Conservation (phyloP, 192 early-diverging fungal genomes). For the Podochytrium sp. region DNA sequence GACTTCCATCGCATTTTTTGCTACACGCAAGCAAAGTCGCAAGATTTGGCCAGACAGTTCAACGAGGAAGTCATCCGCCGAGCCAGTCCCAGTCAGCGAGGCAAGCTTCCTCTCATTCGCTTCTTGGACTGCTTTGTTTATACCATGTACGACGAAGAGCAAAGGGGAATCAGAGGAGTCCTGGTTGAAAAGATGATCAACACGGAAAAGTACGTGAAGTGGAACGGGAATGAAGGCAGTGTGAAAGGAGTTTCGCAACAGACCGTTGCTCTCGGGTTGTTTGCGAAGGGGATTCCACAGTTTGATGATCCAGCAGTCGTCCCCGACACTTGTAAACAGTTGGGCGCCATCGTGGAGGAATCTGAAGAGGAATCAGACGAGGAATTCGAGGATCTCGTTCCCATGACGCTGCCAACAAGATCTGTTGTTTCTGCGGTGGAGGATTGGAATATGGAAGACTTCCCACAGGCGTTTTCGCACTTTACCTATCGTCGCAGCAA, state of each 20-base stretch:
- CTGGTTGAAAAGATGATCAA: background rate
- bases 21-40: background rate
- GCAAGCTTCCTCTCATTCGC: background rate
- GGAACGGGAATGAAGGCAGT: background rate
- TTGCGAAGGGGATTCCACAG: background rate
- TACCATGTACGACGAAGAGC: background rate
- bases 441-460: background rate
- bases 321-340: too few species aligned
- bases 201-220: background rate
- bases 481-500: slow-evolving; percentile 3
- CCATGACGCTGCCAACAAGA: background rate
- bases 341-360: background rate
- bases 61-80: background rate
- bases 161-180: background rate
- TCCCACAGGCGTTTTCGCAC: slow-evolving; percentile 1
- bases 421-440: background rate
- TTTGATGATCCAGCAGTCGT: background rate
- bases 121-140: background rate
- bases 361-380: background rate
- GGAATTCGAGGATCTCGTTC: background rate
- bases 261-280: background rate
- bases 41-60: background rate
- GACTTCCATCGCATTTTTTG: slow-evolving; percentile 6
- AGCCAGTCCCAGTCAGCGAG: background rate
- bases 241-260: background rate